Evolutionary conservation across 352 stramenopile genomes (phyloP).

Genomic region (Phytopythium boreale): DNA sequence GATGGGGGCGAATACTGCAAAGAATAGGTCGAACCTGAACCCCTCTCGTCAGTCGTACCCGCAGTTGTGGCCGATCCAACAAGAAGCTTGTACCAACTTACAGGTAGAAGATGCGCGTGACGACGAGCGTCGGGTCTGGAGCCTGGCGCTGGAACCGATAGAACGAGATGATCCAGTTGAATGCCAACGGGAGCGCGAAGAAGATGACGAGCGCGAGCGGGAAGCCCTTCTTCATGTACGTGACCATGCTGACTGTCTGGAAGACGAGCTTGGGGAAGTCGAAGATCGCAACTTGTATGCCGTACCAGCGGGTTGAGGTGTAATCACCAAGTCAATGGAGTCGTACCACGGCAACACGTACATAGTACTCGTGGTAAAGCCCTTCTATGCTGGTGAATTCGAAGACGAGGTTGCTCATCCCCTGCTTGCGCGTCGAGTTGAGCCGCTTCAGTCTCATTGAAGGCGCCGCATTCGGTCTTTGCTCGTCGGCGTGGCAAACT

Average conservation of each 20-base stretch:
- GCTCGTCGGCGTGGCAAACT: neutral
- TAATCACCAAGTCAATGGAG: neutral
- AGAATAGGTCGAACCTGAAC: slow-evolving; percentile 48
- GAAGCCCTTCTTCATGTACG: slow-evolving; percentile 41
- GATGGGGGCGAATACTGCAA: slow-evolving; percentile 44
- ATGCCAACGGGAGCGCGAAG: slow-evolving; percentile 28
- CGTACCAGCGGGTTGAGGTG: neutral
- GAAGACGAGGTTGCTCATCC: slow-evolving; percentile 15
- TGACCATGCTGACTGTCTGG: slow-evolving; percentile 32
- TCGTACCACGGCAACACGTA: slow-evolving; percentile 7
- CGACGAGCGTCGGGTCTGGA: slow-evolving; percentile 23
- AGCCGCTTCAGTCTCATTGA: neutral
- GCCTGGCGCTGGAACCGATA: slow-evolving; percentile 43
- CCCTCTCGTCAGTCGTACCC: neutral
- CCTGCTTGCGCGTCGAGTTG: neutral
- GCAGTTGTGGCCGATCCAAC: neutral
- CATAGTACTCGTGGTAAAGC: slow-evolving; percentile 36
- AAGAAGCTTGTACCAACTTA: slow-evolving; percentile 7
- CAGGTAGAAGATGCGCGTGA: slow-evolving; percentile 41
- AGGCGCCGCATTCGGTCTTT: neutral
- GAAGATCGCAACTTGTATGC: slow-evolving; percentile 17
- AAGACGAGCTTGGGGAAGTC: slow-evolving; percentile 46
- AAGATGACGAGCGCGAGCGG: slow-evolving; percentile 35
- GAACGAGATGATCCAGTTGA: slow-evolving; percentile 49
- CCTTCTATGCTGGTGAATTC: slow-evolving; percentile 37